These are phyloP conservation scores for Stenocarpella maydis DNA, from an alignment of 2,329 filamentous ascomycete genomes.

Conservation along the genomic window DNA sequence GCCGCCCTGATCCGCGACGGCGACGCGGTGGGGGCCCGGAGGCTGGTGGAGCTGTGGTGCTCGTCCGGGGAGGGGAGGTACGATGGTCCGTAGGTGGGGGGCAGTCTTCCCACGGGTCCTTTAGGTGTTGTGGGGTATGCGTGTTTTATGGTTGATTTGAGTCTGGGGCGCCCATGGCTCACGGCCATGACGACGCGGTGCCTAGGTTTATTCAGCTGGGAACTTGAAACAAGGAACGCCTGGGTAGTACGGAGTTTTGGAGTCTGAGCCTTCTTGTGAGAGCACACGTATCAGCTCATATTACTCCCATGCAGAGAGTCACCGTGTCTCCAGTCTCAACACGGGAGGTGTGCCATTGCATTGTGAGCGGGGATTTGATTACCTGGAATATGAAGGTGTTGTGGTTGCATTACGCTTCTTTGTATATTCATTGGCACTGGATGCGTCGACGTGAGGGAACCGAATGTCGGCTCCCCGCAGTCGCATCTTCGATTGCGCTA, in stretches of 20 bases:
- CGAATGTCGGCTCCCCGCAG: neutral
- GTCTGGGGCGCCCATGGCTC: neutral
- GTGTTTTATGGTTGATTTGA: neutral
- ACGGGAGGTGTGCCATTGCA: neutral
- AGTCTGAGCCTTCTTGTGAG: neutral
- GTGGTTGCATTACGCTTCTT: neutral
- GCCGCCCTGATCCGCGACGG: slow-evolving; percentile 74
- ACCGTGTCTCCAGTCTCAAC: neutral
- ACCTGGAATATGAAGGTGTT: neutral
- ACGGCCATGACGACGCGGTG: neutral
- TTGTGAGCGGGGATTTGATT: neutral
- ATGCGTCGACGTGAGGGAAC: neutral
- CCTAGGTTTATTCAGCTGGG: neutral
- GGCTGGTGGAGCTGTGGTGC: slow-evolving; percentile 77
- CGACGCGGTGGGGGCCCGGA: slow-evolving; percentile 72
- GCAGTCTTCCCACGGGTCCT: too few species aligned
- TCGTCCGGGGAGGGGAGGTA: slow-evolving; percentile 55
- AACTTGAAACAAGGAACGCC: neutral
- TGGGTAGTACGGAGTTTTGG: slow-evolving; percentile 4
- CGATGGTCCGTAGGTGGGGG: slow-evolving; percentile 45
- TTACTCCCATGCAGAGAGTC: neutral
- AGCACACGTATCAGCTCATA: neutral
- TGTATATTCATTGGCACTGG: neutral
- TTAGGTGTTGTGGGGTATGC: too few species aligned
- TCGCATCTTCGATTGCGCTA: neutral